phyloP scores from a whole-genome alignment of 2,329 filamentous ascomycete genomes.

The Aspergillus persii region DNA sequence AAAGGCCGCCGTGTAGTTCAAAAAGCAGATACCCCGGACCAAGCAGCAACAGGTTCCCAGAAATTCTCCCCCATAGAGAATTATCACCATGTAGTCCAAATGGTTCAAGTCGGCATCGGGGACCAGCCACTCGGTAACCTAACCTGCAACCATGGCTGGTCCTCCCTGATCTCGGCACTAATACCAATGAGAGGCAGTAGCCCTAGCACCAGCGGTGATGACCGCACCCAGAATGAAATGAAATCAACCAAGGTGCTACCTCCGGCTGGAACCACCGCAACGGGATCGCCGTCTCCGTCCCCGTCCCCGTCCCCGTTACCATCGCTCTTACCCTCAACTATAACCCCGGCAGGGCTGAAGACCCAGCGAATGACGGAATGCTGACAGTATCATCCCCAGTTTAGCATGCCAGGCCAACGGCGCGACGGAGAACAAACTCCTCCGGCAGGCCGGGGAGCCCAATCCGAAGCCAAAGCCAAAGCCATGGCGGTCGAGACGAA shows the following conservation, averaged over 20 bases:
- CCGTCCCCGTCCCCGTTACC: neutral
- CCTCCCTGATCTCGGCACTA: no score
- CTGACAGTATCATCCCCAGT: conserved; percentile 48
- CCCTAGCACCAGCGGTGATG: conserved; percentile 50
- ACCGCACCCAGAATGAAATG: conserved; percentile 56
- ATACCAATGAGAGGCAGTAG: no score
- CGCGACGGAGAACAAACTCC: conserved; percentile 58
- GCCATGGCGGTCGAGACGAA: conserved; percentile 57
- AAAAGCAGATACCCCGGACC: conserved; percentile 61
- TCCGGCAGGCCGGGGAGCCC: conserved; percentile 33
- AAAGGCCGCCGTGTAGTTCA: conserved; percentile 56
- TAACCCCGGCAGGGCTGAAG: neutral
- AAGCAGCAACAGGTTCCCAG: conserved; percentile 57
- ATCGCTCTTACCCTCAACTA: neutral
- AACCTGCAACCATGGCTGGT: conserved; percentile 40
- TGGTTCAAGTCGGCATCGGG: conserved; percentile 55
- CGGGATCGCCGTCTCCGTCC: no score
- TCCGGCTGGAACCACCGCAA: no score
- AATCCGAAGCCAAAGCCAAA: neutral
- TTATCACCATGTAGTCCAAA: conserved; percentile 62
- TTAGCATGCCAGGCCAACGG: conserved; percentile 54
- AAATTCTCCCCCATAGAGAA: conserved; percentile 58
- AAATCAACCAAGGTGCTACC: no score
- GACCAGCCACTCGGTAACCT: conserved; percentile 65
- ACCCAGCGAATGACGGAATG: conserved; percentile 48